Conservation (phyloP, 1,284 basidiomycete genomes). For the Puccinia brachypodii region DNA sequence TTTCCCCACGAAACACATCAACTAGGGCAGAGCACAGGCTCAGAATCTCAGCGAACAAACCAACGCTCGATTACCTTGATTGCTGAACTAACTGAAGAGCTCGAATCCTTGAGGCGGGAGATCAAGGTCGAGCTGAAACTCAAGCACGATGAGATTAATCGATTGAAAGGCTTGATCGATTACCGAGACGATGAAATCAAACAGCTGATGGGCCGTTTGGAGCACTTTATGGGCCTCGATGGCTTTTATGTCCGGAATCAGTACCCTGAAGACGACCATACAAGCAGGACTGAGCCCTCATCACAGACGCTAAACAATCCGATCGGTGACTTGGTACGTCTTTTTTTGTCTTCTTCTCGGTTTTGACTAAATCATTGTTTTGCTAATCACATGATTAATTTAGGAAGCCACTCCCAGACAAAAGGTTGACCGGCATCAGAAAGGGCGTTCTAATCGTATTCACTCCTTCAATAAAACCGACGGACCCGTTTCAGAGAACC, state of each 20-base stretch:
- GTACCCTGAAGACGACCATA: conserved; percentile 1
- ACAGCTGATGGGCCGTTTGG: conserved; percentile 28
- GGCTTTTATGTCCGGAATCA: conserved; percentile 35
- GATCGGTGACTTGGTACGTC: background rate
- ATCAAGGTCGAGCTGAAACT: conserved; percentile 34
- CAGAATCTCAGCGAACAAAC: conserved; percentile 33
- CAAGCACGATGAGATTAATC: conserved; percentile 40
- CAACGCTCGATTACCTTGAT: conserved; percentile 41
- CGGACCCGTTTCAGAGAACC: background rate
- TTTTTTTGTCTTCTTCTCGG: background rate
- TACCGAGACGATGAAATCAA: conserved; percentile 39
- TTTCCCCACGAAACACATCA: background rate
- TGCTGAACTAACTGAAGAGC: conserved; percentile 42
- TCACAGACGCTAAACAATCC: background rate
- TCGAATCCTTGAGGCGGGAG: conserved; percentile 38
- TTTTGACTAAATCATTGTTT: background rate
- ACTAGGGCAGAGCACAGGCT: background rate
- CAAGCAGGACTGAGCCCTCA: background rate
- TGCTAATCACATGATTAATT: background rate
- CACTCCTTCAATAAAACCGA: background rate
- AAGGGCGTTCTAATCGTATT: background rate
- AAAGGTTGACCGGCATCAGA: conserved; percentile 11
- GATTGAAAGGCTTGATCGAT: conserved; percentile 25
- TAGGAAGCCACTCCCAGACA: conserved; percentile 33
- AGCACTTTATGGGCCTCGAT: conserved; percentile 43